Conservation (phyloP, 805 yeast genomes). For the Wickerhamiella dianesei region DNA sequence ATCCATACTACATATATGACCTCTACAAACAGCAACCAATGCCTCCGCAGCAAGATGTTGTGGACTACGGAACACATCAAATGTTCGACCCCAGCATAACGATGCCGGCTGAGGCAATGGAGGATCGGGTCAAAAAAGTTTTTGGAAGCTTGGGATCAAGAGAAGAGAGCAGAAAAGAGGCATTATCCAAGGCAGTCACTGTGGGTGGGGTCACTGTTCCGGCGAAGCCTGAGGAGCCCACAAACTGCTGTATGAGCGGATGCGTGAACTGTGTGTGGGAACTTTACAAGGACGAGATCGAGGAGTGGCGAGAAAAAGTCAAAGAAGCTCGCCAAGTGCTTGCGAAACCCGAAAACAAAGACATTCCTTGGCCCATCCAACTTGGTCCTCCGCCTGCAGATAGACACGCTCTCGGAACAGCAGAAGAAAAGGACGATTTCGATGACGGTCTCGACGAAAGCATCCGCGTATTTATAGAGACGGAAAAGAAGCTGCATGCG, state of each 20-base stretch:
- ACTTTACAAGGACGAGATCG: constrained; percentile 70
- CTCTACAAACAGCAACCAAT: constrained; percentile 7
- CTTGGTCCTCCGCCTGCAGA: constrained; percentile 37
- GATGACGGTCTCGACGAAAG: constrained; percentile 55
- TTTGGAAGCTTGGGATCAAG: constrained; percentile 26
- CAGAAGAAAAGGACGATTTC: constrained; percentile 20
- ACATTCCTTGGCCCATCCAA: constrained; percentile 48
- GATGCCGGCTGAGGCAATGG: constrained; percentile 14
- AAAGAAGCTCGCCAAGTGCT: constrained; percentile 29
- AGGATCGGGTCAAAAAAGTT: constrained; percentile 18
- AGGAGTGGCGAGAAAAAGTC: constrained; percentile 67
- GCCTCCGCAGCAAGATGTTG: background rate
- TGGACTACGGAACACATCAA: constrained; percentile 2
- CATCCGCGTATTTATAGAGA: constrained; percentile 68
- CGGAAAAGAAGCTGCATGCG: constrained; percentile 46
- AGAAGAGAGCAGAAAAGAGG: constrained; percentile 21
- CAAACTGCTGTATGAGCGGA: constrained; percentile 95
- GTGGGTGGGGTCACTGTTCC: constrained; percentile 68
- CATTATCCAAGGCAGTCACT: constrained; percentile 23
- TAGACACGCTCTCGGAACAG: constrained; percentile 29
- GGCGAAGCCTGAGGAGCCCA: constrained; percentile 76
- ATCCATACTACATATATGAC: constrained; percentile 16
- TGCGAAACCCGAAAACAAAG: constrained; percentile 20
- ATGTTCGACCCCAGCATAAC: constrained; percentile 16
- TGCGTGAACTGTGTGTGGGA: constrained; percentile 98